Evolutionary conservation across 176 grass and related monocot genomes (phyloP), one percentile per base, ranked within the genome.

Genomic region (Panicum miliaceum): DNA sequence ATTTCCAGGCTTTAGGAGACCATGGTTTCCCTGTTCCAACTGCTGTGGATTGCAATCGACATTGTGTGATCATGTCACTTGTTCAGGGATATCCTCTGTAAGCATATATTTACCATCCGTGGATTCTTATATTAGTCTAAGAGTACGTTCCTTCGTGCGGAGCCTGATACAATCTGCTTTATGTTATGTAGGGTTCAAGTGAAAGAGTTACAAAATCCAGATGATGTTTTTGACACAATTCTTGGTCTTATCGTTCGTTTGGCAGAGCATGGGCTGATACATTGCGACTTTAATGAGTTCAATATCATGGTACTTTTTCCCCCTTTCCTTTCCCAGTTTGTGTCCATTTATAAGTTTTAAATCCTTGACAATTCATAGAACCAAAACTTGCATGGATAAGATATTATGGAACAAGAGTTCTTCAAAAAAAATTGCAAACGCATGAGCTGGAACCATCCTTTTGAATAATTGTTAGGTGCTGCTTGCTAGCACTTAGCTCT

Each of bases 281-380:
- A 94, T 82, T 98, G 96, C 86, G 96, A 98, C 82, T 98, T 98
- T 73, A 98, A 98, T 76, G 93, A 98, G 78, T 98, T 98, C 75
- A 98, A 98, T 81, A 92, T 98, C 84, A 98, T 95, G 96, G 93
- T 95, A 94, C 75, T 70, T 26, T 18, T 61, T 32, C 2, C 78
- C 9, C 63, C 41, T 71, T 81, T 47, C 35, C 22, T 68, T 51
- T 29, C 70, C 8, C n/a, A 65, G 38, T 27, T 62, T 26, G 0
- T 79, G 9, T 36, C 37, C 0, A 70, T 61, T 63, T 65, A 10
- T 38, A 50, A 34, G 7, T 56, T 78, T 84, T 77, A 47, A 46
- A 38, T 64, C 46, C 37, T 47, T 73, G 0, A 23, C 3, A 7
- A 16, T 48, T 15, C 15, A 20, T 82, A 58, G 2, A 81, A 16